Conservation (phyloP, 2,329 filamentous ascomycete species). For the Erysiphe neolycopersici region DNA sequence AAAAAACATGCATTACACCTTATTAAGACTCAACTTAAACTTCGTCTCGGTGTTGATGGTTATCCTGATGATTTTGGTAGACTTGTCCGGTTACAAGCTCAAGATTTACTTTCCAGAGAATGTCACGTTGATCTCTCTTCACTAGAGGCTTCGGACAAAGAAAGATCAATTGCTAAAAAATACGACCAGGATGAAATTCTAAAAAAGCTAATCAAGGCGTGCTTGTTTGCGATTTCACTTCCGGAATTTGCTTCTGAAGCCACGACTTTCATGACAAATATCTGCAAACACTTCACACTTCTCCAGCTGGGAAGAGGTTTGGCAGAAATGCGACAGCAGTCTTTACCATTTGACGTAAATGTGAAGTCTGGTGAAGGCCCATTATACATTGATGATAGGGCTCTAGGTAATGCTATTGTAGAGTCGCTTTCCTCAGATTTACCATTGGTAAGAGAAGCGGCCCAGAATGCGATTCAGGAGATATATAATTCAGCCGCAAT, state of each 20-base stretch:
- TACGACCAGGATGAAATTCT: slow-evolving; percentile 56
- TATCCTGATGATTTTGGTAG: slow-evolving; percentile 74
- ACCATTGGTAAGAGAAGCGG: slow-evolving; percentile 52
- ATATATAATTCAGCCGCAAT: slow-evolving; percentile 50
- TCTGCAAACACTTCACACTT: slow-evolving; percentile 75
- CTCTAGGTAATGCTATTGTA: slow-evolving; percentile 70
- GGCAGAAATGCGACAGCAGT: slow-evolving; percentile 48
- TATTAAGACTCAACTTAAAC: slow-evolving; percentile 68
- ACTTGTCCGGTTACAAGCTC: slow-evolving; percentile 63
- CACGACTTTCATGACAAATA: slow-evolving; percentile 44
- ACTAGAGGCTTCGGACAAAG: slow-evolving; percentile 50
- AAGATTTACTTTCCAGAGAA: slow-evolving; percentile 53
- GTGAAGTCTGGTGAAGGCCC: slow-evolving; percentile 62
- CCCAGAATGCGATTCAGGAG: slow-evolving; percentile 49
- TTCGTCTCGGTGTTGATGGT: slow-evolving; percentile 66
- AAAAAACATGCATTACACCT: slow-evolving; percentile 81
- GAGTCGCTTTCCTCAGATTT: slow-evolving; percentile 77
- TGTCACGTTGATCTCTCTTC: slow-evolving; percentile 41
- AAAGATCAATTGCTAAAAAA: slow-evolving; percentile 69
- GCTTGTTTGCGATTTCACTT: slow-evolving; percentile 63
- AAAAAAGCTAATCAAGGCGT: slow-evolving; percentile 69
- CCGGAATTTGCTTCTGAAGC: slow-evolving; percentile 57
- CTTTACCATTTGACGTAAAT: slow-evolving; percentile 47
- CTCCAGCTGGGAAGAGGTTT: slow-evolving; percentile 74
- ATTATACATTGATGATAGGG: slow-evolving; percentile 59